These are phyloP conservation scores for Beauveria scarabaeidicola DNA, from an alignment of 2,329 filamentous ascomycete genomes.

Conservation along the genomic window DNA sequence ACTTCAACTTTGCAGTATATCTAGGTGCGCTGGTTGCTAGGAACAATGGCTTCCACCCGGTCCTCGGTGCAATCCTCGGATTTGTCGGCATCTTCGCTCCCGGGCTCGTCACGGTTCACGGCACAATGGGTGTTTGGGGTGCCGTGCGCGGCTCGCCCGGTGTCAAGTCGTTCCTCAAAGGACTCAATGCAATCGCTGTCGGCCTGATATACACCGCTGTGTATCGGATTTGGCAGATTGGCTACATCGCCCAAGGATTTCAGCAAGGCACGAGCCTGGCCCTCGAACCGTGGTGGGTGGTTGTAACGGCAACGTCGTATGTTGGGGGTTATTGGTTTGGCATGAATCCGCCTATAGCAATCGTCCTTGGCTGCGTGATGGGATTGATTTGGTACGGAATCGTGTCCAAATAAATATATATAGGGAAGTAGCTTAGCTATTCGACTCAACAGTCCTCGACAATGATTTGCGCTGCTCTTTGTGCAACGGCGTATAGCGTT, in stretches of 20 bases:
- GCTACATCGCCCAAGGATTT: constrained; percentile 43
- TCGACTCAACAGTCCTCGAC: constrained; percentile 8
- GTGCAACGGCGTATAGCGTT: constrained; percentile 17
- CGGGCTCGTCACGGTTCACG: constrained; percentile 39
- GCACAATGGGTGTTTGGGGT: constrained; percentile 48
- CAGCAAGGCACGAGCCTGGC: constrained; percentile 43
- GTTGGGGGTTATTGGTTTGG: constrained; percentile 26
- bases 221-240: constrained; percentile 54
- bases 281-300: constrained; percentile 55
- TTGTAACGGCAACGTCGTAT: constrained; percentile 40
- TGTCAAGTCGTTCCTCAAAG: constrained; percentile 42
- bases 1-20: constrained; percentile 48
- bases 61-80: constrained; percentile 41
- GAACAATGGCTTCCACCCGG: constrained; percentile 26
- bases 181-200: constrained; percentile 52
- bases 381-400: constrained; percentile 26
- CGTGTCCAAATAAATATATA: constrained; percentile 5
- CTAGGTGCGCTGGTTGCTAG: constrained; percentile 42
- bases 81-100: constrained; percentile 46
- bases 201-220: constrained; percentile 57
- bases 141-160: constrained; percentile 35
- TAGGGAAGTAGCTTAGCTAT: neutral
- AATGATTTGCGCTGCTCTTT: constrained; percentile 17
- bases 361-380: constrained; percentile 25
- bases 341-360: constrained; percentile 24